Base-by-base conservation (phyloP, 2,329 filamentous ascomycete species). In the Phyllosticta citribraziliensis region DNA sequence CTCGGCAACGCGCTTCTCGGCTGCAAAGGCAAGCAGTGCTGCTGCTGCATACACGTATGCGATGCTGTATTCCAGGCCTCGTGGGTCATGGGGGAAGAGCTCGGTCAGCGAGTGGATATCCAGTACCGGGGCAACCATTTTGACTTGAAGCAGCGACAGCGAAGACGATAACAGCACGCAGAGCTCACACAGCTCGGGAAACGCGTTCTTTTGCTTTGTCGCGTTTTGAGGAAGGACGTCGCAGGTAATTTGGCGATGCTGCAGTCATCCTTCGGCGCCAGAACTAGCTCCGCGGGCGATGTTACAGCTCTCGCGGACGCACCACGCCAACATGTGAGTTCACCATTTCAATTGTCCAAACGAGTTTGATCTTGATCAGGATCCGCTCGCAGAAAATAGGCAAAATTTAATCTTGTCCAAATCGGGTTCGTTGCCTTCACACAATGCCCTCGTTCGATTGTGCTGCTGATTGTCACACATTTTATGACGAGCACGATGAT, bases 21-120 rank as follows among this genome's bases (percentile, higher is more conserved):
- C 50, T 6, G 55, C 55, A 33, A 62, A 51, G 2, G 60, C 60
- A 22, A 62, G 51, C 5, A 62, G 60, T 5, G 55, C 52, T 8
- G 54, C 60, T 9, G 55, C 55, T 17, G 55, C 51, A 19, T 62
- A 57, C n/a, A 55, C 33, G 33, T 50, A 55, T 11, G 55, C 55
- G 5, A 57, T 19, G 51, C 51, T 62, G 33, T 62, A 57, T 51
- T 50, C 60, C 5, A 56, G n/a, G 2, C 47, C 51, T n/a, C 51
- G 55, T n/a, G 1, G 2, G 35, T 35, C 9, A 1, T 11, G 9
- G 5, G 60, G 60, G 14, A 62, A 62, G 20, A 58, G 52, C 2
- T 24, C 33, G 5, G 35, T 22, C 24, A 62, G 51, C 20, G 11
- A n/a, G 11, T 47, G n/a, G 8, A 61, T 25, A 8, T 20, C 30